Evolutionary conservation across 2,329 filamentous ascomycete genomes (phyloP).

Genomic region (Fusarium luffae): DNA sequence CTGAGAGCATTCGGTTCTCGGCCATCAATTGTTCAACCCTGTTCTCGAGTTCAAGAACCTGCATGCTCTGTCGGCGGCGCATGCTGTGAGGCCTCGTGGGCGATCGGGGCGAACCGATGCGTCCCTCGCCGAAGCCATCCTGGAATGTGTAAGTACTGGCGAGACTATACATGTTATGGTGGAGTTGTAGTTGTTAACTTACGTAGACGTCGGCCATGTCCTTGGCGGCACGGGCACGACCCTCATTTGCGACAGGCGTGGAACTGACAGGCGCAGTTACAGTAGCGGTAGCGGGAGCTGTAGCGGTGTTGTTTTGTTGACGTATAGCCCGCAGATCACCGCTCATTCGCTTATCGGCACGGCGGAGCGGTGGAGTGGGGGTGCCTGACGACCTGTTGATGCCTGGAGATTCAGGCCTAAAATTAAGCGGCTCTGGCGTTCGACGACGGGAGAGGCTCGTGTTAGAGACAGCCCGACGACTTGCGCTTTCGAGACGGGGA

Average conservation of each 20-base stretch:
- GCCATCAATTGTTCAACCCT: constrained; percentile 84
- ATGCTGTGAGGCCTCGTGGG: constrained; percentile 95
- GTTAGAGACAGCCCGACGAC: constrained; percentile 63
- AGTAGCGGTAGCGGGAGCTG: constrained; percentile 35
- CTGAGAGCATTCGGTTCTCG: constrained; percentile 84
- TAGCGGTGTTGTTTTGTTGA: constrained; percentile 52
- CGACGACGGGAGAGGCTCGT: constrained; percentile 63
- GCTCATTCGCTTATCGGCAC: constrained; percentile 75
- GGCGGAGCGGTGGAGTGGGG: constrained; percentile 75
- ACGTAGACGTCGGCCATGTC: constrained; percentile 96
- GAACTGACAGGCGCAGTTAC: constrained; percentile 37
- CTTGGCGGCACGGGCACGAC: constrained; percentile 82
- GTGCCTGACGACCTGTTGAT: constrained; percentile 54
- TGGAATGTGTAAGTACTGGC: constrained; percentile 54
- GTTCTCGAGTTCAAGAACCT: constrained; percentile 90
- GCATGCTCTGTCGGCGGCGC: constrained; percentile 97
- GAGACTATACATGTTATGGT: constrained; percentile 5
- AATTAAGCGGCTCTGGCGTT: constrained; percentile 64
- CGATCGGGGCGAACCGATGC: constrained; percentile 85
- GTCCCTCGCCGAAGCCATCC: constrained; percentile 95
- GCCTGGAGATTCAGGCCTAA: constrained; percentile 73
- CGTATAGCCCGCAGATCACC: constrained; percentile 71
- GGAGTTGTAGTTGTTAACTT: constrained; percentile 68
- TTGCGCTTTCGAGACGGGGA: constrained; percentile 40
- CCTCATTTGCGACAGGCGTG: constrained; percentile 85